Evolutionary conservation across 2,329 filamentous ascomycete species (phyloP), one percentile per base, ranked within the genome.

Genomic region (Colletotrichum graminicola): DNA sequence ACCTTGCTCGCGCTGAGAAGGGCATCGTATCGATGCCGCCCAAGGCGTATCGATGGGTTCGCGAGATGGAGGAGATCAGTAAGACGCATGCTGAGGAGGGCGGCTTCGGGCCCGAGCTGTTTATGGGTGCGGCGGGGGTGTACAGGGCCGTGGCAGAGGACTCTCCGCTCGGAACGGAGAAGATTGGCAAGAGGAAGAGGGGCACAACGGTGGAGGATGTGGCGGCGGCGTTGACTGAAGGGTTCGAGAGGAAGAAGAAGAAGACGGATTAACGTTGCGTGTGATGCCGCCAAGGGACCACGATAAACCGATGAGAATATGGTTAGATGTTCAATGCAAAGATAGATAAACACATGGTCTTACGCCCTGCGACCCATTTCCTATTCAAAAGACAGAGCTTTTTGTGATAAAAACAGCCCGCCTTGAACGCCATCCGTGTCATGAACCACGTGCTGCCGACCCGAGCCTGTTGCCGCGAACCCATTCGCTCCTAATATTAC

Each of bases 41-140:
- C 10, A 95, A 94, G 81, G 92, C 93, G 23, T 94, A 94, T 78
- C 84, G 93, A 14, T 95, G 92, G 92, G 90, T 93, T 0, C 84
- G 86, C 43, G 92, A 94, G 83, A 94, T 95, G 92, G 86, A 90
- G 75, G 90, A 94, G 84, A 94, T 95, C 76, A 88, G 87, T 5
- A 82, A 86, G 68, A 92, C 91, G 4, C 91, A 93, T 78, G 81
- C 81, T 8, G 86, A 88, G 52, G 90, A 92, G 65, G 91, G 90
- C 0, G 91, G 91, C 0, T 93, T 92, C 78, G 80, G 80, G 5
- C 79, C 79, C 14, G 81, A 83, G 32, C 79, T 91, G 34, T 93
- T 93, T 75, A 78, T 81, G 16, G 87, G 87, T 14, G 87, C 90
- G 8, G 91, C 91, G 0, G 85, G 83, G 39, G 85, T 93, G 8